These are phyloP conservation scores for Acrasis kona DNA, from an alignment of 78 protist species.

Conservation along the genomic window DNA sequence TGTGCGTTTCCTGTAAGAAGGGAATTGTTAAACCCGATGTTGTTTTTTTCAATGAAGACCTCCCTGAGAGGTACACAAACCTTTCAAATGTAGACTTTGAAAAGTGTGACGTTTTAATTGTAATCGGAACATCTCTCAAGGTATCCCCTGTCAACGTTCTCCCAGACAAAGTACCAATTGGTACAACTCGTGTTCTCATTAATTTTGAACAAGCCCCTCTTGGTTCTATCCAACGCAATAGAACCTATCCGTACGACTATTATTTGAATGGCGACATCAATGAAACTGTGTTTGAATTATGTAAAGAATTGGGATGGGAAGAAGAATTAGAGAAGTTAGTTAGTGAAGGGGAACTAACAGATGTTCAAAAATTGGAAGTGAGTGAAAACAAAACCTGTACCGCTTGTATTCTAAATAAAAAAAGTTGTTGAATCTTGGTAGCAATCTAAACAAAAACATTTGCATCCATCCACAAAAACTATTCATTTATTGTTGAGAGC, in stretches of 20 bases:
- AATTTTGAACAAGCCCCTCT: neutral
- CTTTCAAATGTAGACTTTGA: neutral
- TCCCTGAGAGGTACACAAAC: slow-evolving; percentile 23
- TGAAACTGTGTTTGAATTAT: neutral
- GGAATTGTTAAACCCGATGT: slow-evolving; percentile 35
- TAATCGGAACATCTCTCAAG: slow-evolving; percentile 31
- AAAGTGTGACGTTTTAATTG: slow-evolving; percentile 22
- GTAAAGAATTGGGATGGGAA: neutral
- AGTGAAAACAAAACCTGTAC: neutral
- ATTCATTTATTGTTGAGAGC: no score
- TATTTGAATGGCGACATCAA: neutral
- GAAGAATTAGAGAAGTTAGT: neutral
- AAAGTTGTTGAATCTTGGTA: no score
- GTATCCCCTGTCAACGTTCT: slow-evolving; percentile 27
- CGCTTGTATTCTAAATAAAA: no score
- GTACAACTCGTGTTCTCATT: neutral
- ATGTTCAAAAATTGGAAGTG: neutral
- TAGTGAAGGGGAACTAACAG: neutral
- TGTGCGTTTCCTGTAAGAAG: neutral
- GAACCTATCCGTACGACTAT: neutral
- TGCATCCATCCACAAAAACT: no score
- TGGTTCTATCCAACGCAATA: neutral
- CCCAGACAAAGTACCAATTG: neutral
- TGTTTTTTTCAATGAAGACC: slow-evolving; percentile 30
- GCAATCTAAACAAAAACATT: no score